These are phyloP conservation scores for Aspergillus neoniger DNA, from an alignment of 2,329 filamentous ascomycete genomes.

Conservation along the genomic window DNA sequence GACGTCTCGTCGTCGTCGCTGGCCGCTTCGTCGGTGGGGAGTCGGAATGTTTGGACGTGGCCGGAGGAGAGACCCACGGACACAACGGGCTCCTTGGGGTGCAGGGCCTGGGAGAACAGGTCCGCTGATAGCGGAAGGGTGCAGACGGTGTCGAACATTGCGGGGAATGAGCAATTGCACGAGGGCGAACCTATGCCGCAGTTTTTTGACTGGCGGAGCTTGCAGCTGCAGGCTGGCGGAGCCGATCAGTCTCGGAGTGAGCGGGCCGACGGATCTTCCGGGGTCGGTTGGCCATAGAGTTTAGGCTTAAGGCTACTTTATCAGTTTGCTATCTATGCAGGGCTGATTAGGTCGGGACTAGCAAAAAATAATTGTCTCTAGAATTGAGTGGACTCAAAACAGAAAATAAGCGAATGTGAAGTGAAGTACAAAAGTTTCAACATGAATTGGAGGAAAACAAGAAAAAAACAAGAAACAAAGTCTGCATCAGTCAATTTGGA, in stretches of 20 bases:
- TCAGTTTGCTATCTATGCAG: not conserved
- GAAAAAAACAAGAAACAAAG: not conserved
- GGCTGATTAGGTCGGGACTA: not conserved
- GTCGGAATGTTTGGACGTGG: constrained; percentile 79
- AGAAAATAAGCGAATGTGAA: not conserved
- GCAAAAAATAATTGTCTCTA: not conserved
- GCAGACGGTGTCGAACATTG: constrained; percentile 90
- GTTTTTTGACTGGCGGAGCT: constrained; percentile 10
- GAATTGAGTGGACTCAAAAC: not conserved
- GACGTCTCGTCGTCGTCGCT: constrained; percentile 50
- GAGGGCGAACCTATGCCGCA: not conserved
- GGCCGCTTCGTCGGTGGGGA: constrained; percentile 62
- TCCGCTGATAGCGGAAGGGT: constrained; percentile 82
- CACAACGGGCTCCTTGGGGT: constrained; percentile 80
- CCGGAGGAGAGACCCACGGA: constrained; percentile 83
- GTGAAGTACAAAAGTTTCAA: not conserved
- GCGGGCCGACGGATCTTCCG: constrained; percentile 30
- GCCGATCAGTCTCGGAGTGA: constrained; percentile 11
- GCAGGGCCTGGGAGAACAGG: constrained; percentile 83
- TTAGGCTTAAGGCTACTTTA: not conserved
- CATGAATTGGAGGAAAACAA: not conserved
- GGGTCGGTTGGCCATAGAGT: not conserved
- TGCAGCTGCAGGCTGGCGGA: constrained; percentile 1
- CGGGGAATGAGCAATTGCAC: constrained; percentile 8
- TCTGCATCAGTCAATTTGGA: not conserved